Evolutionary conservation across 352 stramenopile species (phyloP).

Genomic region (Globisporangium viniferum): DNA sequence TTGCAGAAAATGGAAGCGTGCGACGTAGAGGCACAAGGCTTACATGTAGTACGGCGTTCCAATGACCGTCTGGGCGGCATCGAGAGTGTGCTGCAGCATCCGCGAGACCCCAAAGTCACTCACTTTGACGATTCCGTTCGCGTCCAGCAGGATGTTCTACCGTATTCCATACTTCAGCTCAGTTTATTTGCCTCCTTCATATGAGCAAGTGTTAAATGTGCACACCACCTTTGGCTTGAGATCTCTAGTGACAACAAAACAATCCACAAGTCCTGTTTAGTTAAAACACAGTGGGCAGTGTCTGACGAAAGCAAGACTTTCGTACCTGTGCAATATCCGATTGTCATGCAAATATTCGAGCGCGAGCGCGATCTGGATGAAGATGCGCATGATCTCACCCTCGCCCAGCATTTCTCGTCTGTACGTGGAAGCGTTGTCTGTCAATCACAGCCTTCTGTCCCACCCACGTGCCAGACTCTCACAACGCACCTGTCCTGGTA

Average conservation of each 20-base stretch:
- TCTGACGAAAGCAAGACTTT: too few relatives aligned
- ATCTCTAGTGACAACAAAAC: conserved; percentile 29
- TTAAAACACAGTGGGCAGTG: background rate
- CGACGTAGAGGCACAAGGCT: background rate
- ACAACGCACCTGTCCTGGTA: conserved; percentile 1
- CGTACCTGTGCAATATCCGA: conserved; percentile 62
- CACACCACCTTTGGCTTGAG: conserved; percentile 47
- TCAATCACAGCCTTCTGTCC: background rate
- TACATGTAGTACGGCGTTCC: conserved; percentile 81
- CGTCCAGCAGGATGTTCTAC: conserved; percentile 59
- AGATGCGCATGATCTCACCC: conserved; percentile 58
- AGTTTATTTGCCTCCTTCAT: background rate
- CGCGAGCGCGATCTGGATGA: conserved; percentile 58
- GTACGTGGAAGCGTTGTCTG: background rate
- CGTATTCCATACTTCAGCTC: background rate
- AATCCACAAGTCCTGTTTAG: background rate
- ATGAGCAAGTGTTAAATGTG: background rate
- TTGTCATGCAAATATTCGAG: conserved; percentile 58
- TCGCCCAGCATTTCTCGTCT: conserved; percentile 29
- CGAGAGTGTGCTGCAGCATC: conserved; percentile 36
- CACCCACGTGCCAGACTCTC: background rate
- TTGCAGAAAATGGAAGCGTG: too few relatives aligned
- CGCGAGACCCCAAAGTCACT: conserved; percentile 70
- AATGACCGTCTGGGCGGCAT: conserved; percentile 50
- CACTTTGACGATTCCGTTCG: conserved; percentile 59